Evolutionary conservation across 2,329 filamentous ascomycete genomes (phyloP).

Genomic region (Dothideomycetes sp.): DNA sequence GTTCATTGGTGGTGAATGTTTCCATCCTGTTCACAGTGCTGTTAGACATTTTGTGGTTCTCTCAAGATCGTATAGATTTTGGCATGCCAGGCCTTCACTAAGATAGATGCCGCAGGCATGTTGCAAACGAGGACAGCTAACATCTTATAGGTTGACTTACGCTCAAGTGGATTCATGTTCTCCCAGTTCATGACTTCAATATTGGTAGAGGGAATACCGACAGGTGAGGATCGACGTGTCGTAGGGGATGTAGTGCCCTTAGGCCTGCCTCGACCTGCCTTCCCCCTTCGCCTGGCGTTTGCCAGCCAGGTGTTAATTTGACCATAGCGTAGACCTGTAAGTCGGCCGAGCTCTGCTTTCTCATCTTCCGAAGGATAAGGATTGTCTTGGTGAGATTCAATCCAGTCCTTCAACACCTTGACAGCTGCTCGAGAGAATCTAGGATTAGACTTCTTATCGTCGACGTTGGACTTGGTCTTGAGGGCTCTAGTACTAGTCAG

Average conservation of each 20-base stretch:
- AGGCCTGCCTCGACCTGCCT: slow-evolving; percentile 51
- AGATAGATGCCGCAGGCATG: too few relatives aligned
- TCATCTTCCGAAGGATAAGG: slow-evolving; percentile 85
- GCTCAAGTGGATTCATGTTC: slow-evolving; percentile 8
- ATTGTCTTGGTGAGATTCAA: slow-evolving; percentile 66
- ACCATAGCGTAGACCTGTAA: slow-evolving; percentile 69
- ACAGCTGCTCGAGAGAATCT: slow-evolving; percentile 73
- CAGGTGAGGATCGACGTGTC: slow-evolving; percentile 49
- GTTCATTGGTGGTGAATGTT: slow-evolving; percentile 57
- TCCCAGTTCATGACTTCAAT: slow-evolving; percentile 22
- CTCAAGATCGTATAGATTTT: too few relatives aligned
- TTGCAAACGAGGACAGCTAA: slow-evolving; percentile 47
- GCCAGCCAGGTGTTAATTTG: slow-evolving; percentile 91
- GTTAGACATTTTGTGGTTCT: too few relatives aligned
- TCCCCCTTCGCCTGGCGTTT: slow-evolving; percentile 74
- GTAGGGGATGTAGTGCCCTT: slow-evolving; percentile 44
- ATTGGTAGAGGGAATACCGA: slow-evolving; percentile 60
- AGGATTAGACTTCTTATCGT: slow-evolving; percentile 50
- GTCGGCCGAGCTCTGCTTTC: slow-evolving; percentile 65
- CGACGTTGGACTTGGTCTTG: slow-evolving; percentile 11
- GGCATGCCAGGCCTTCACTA: too few relatives aligned
- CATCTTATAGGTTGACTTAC: slow-evolving; percentile 22
- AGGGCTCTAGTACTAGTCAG: slow-evolving; percentile 25
- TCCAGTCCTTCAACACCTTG: slow-evolving; percentile 74
- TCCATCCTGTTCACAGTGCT: slow-evolving; percentile 43